Base-by-base conservation (phyloP, 345 rosid species). In the Syzygium oleosum region DNA sequence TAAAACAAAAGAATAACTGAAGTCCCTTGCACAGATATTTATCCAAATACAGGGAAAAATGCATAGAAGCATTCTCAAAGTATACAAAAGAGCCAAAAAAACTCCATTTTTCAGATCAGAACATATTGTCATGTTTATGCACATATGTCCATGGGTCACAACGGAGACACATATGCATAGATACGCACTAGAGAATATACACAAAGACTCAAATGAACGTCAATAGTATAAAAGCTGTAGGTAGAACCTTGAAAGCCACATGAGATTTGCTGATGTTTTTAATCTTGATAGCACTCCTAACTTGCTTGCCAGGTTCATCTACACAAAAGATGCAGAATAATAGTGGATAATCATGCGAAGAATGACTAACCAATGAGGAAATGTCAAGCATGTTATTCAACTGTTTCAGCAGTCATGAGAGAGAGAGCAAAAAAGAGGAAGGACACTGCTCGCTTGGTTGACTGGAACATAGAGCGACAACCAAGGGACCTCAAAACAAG, bases 261-360 rank as follows among this genome's bases (percentile, higher is more conserved):
- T 94, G 90, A 11, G 99, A 98, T 90, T 97, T 96, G 98, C 98
- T 97, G 1, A 94, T 94, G 89, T 98, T 98, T 90, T 98, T 98
- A 55, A 98, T 96, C 93, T 91, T 97, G 89, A 98, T 93, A 43
- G 99, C 99, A 38, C 99, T 98, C 88, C 98, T 94, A 19, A 93
- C 99, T 90, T 98, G 99, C 95, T 98, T 98, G 87, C 98, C 99
- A 88, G 99, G 96, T 93, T 98, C 99, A 92, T 97, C 99, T 98
- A 87, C 85, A 92, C 88, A 90, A 68, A 68, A 87, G 88, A 51
- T 9, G 63, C 29, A 85, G 84, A 51, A 12, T 12, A 87, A 4
- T 31, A 65, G 54, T 22, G 51, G 56, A 25, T 11, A n/a, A 46
- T 61, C 12, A 56, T 2, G 13, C 8, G 51, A 68, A 8, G 23